Base-by-base conservation (phyloP, 768 basidiomycete species). In the Scleroderma citrinum region DNA sequence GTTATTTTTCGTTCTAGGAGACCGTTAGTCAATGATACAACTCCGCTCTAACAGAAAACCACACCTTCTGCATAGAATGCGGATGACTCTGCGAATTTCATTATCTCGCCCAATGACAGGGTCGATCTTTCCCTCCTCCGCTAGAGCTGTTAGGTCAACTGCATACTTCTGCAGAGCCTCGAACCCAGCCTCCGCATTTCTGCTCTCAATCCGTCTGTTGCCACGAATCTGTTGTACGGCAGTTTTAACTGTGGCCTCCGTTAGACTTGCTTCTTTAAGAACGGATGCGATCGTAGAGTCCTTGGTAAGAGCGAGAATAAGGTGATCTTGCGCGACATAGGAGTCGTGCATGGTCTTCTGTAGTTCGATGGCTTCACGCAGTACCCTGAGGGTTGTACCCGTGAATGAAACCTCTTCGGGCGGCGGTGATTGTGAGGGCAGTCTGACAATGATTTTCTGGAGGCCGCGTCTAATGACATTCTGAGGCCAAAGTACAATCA, bases 61-160 rank as follows among this genome's bases (percentile, higher is more conserved):
- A 16, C 14, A 82, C 82, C 85, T 78, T 73, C 87, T 71, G 56
- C 88, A 92, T 30, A 93, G 76, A 56, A 92, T 89, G 38, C 91
- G 85, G 47, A 92, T 77, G 35, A 78, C 82, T 39, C 92, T 80
- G 45, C 92, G 79, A 55, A 96, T 93, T 64, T 94, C 92, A 56
- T 92, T 86, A 63, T 95, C 92, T 46, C 92, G 81, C 8, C 93
- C 92, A 49, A 96, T 92, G 24, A 93, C 89, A 3, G 93, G 93
- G 65, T 96, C 93, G n/a, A 95, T 81, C 65, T 94, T 94, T 13
- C 93, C 92, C 62, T 91, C 88, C 62, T 86, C 84, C 26, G 93
- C 93, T 2, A 94, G 74, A 3, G 87, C 74, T 0, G 93, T 96
- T 41, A 95, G 71, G 65, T 96, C 92, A 13, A 86, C 69, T 1